Base-by-base conservation (phyloP, 257 asterid species). In the Verbena officinalis region DNA sequence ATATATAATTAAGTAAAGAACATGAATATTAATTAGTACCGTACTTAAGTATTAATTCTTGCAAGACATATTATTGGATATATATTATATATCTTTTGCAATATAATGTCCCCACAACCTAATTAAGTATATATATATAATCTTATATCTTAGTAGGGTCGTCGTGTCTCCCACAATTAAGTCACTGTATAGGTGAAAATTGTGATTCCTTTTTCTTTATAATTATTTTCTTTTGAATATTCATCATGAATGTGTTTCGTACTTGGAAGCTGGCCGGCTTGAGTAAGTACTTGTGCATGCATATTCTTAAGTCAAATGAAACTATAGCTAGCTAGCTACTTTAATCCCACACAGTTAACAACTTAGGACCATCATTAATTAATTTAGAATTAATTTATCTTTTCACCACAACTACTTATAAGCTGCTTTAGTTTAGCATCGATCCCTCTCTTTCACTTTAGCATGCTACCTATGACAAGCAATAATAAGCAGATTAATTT, bases 171-270 rank as follows among this genome's bases (percentile, higher is more conserved):
- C 27, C 67, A 56, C n/a, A n/a, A n/a, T n/a, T 16, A 68, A 73
- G 72, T 66, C 71, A 65, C 74, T 76, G 63, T 70, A 19, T 27
- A 12, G 38, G 43, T 11, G 67, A 68, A 84, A 81, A 85, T 70
- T 62, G 73, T 19, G 50, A 70, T 65, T 73, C 81, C 84, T 77
- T 80, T 81, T 81, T 65, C 74, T 66, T 65, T 75, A 67, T n/a
- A n/a, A n/a, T n/a, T n/a, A 27, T 27, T 71, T 75, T 75, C 74
- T 77, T 88, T 80, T 80, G 90, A 82, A 81, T 89, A 84, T 81
- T 81, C 91, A 67, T 70, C 39, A n/a, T n/a, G n/a, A n/a, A n/a
- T n/a, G n/a, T n/a, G 43, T 65, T 65, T 73, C 77, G 87, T 77
- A 77, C 96, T 82, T 82, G 73, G 75, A n/a, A n/a, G n/a, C n/a